Percentiles rank a stretch among this genome's conserved stretches.
Conservation (phyloP, 2,329 filamentous ascomycete species). For the Ophiobolus disseminans region DNA sequence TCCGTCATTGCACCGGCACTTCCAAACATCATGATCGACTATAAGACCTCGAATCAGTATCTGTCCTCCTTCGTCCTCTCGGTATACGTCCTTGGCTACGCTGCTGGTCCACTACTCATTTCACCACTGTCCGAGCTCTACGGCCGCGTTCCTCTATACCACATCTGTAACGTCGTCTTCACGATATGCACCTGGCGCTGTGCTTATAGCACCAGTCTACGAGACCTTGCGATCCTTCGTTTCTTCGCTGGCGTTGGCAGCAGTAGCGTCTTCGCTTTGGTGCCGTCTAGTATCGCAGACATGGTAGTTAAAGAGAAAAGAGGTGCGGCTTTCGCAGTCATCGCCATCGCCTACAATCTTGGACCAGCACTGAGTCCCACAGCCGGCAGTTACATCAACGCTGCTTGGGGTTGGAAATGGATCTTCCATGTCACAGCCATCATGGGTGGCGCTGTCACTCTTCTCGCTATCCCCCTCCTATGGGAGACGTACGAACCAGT, state of each 20-base stretch:
- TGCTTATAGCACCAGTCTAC: conserved; percentile 56
- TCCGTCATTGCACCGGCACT: neutral
- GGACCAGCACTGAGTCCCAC: conserved; percentile 29
- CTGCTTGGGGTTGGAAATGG: conserved; percentile 25
- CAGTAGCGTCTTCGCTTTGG: conserved; percentile 22
- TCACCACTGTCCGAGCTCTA: conserved; percentile 38
- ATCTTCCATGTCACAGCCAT: conserved; percentile 15
- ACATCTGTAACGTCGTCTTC: conserved; percentile 64
- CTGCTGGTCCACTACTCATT: conserved; percentile 34
- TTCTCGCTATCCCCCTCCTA: conserved; percentile 50
- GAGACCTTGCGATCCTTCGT: conserved; percentile 54
- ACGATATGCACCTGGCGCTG: conserved; percentile 63
- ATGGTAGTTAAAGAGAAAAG: conserved; percentile 24
- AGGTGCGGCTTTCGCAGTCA: conserved; percentile 31
- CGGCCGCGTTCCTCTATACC: conserved; percentile 55
- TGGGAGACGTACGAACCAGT: conserved; percentile 35
- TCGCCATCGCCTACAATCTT: conserved; percentile 19
- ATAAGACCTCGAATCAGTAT: neutral
- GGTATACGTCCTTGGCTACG: conserved; percentile 36
- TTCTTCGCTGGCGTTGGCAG: conserved; percentile 51
- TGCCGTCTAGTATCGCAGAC: conserved; percentile 33
- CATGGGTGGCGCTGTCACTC: neutral
- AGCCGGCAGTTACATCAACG: conserved; percentile 21
- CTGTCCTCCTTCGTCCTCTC: neutral
- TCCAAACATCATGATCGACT: conserved; percentile 10